A percentile compares a stretch with the other conserved stretches of the same genome.
phyloP scores from a whole-genome alignment of 352 stramenopile species.

The Lagenidium giganteum region DNA sequence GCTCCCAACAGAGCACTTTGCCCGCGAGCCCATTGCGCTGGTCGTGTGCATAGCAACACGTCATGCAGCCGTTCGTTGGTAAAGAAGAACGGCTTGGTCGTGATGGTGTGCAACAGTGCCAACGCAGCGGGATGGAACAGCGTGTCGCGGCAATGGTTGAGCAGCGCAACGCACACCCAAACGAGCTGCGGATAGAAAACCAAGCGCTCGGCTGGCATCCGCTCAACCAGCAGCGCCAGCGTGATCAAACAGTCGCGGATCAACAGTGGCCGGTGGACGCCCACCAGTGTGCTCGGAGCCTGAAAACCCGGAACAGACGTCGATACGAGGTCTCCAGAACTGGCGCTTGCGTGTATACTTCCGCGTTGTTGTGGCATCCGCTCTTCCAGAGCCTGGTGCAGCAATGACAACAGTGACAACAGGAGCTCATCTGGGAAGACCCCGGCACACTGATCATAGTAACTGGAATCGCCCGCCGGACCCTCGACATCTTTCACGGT shows the following conservation, averaged over 20 bases:
- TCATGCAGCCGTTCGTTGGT: conserved; percentile 35
- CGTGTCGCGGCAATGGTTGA: conserved; percentile 40
- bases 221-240: conserved; percentile 28
- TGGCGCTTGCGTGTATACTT: too few species aligned
- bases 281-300: too few species aligned
- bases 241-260: conserved; percentile 40
- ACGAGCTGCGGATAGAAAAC: conserved; percentile 72
- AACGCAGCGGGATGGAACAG: conserved; percentile 14
- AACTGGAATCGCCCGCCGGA: too few species aligned
- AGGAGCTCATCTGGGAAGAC: too few species aligned
- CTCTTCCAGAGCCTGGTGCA: too few species aligned
- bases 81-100: conserved; percentile 40
- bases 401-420: too few species aligned
- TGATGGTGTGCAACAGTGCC: conserved; percentile 36
- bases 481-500: too few species aligned
- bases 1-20: conserved; percentile 45
- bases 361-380: too few species aligned
- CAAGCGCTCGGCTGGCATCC: conserved; percentile 47
- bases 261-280: too few species aligned
- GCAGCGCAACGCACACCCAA: conserved; percentile 64
- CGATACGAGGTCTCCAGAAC: too few species aligned
- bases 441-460: too few species aligned
- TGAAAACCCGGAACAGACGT: too few species aligned
- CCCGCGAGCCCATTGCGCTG: conserved; percentile 29
- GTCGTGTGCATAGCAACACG: conserved; percentile 41